Evolutionary conservation across 2,329 filamentous ascomycete genomes (phyloP).

Genomic region (Hypoxylon sp.): DNA sequence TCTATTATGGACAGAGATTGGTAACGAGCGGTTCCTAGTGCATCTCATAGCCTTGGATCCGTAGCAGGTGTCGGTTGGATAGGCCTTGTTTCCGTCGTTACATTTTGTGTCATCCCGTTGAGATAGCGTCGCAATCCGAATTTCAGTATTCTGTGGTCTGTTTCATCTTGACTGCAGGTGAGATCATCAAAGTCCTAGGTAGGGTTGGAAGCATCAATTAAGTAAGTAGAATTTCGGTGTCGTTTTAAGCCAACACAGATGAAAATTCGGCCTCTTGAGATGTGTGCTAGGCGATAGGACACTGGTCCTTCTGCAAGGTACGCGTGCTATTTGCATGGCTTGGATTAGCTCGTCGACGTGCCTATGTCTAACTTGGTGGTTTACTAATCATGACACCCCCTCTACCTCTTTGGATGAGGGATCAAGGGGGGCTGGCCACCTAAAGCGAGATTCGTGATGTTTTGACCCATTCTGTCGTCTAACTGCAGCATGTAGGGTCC

Average conservation of each 20-base stretch:
- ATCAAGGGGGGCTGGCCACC: no score
- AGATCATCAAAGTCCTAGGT: slow-evolving; percentile 29
- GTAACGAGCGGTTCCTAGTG: slow-evolving; percentile 15
- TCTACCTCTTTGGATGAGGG: not conserved
- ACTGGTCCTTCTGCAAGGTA: slow-evolving; percentile 28
- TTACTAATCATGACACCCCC: slow-evolving; percentile 1
- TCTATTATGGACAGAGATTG: slow-evolving; percentile 15
- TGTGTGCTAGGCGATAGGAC: slow-evolving; percentile 8
- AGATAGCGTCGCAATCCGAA: slow-evolving; percentile 30
- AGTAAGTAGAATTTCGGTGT: slow-evolving; percentile 5
- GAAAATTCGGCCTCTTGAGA: slow-evolving; percentile 24
- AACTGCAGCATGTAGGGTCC: slow-evolving; percentile 21
- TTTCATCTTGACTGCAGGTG: slow-evolving; percentile 32
- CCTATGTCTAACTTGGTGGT: not conserved
- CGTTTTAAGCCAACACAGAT: slow-evolving; percentile 2
- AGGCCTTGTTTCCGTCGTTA: slow-evolving; percentile 26
- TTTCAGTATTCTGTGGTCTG: slow-evolving; percentile 6
- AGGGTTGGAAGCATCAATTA: no score
- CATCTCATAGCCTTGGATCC: slow-evolving; percentile 22
- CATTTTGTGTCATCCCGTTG: slow-evolving; percentile 24
- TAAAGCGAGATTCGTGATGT: no score
- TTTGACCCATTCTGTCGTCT: slow-evolving; percentile 23
- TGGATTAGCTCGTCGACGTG: slow-evolving; percentile 4
- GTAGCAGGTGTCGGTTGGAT: slow-evolving; percentile 12
- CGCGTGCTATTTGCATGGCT: slow-evolving; percentile 19